These are phyloP conservation scores for Dillenia suffruticosa DNA, from an alignment of 164 flowering plant genomes.

Conservation along the genomic window DNA sequence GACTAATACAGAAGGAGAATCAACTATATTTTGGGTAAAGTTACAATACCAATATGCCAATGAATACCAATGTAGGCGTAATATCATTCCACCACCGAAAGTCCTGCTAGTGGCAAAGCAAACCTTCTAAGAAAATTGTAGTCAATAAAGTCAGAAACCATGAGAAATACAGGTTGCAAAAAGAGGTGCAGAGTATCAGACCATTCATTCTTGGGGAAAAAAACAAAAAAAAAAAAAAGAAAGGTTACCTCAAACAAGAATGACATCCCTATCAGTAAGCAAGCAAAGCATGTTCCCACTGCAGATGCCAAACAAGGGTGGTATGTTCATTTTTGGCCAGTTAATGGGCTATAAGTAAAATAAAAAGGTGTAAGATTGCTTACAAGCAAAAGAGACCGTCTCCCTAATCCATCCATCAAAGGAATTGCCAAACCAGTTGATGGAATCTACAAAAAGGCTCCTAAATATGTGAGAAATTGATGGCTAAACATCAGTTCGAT, in stretches of 20 bases:
- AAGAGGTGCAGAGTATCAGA: background rate
- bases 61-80: conserved; percentile 45
- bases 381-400: conserved; percentile 73
- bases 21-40: too few relatives aligned
- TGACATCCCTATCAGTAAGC: conserved; percentile 53
- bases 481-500: background rate
- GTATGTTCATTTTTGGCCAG: background rate
- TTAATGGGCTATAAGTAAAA: background rate
- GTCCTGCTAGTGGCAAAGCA: conserved; percentile 26
- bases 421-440: conserved; percentile 56
- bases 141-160: background rate
- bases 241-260: conserved; percentile 51
- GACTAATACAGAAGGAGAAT: too few relatives aligned
- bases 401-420: conserved; percentile 72
- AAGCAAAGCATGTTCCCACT: conserved; percentile 79
- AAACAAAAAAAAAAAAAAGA: background rate
- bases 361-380: too few relatives aligned
- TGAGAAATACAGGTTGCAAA: too few relatives aligned
- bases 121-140: background rate
- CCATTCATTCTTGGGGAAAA: background rate
- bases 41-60: conserved; percentile 55
- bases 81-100: conserved; percentile 22
- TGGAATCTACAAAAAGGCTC: conserved; percentile 51
- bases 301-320: conserved; percentile 53
- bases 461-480: background rate